Evolutionary conservation across 495 filamentous ascomycete species (phyloP), one percentile per base, ranked within the genome.

Genomic region (Talaromyces nanjingensis): DNA sequence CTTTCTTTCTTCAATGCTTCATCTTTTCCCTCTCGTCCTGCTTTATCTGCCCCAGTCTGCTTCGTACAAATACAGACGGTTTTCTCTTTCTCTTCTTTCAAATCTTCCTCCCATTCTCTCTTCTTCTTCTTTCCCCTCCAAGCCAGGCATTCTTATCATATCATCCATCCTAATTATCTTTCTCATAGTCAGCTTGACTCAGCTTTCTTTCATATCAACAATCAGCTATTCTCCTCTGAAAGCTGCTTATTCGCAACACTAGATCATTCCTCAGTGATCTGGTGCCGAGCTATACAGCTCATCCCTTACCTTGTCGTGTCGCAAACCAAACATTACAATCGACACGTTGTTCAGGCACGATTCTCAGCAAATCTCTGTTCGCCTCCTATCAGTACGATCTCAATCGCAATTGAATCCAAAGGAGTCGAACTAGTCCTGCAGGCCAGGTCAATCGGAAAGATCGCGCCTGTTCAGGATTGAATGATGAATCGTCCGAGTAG

Each of bases 31-130:
- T 56, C 53, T 25, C 24, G 16, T 16, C 68, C 61, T 65, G 66
- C 58, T 69, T 69, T 60, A 55, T 65, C 55, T 57, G 54, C 49
- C 60, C 47, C 29, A 20, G 68, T 29, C 58, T 70, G 6, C 12
- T 66, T 56, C 39, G 9, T 59, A 59, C 56, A 59, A 59, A 59
- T 59, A 59, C 56, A 59, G 31, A 59, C 31, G 9, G 29, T 9
- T 22, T 9, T 37, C 31, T 25, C 31, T 59, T 59, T 59, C 56
- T 59, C 56, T 37, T 37, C 56, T 59, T 59, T 59, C 56, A 59
- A 16, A 18, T 59, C 56, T 59, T 59, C 56, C n/a, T 59, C 56
- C 29, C 56, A 59, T 59, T 59, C 56, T 59, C 29, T 31, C 20
- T 20, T 25, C 16, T 37, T 25, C 16, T 22, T 20, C 59, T 58